Evolutionary conservation across 169 alveolate species (phyloP), one percentile per base, ranked within the genome.

Genomic region (Cryptosporidium felis): DNA sequence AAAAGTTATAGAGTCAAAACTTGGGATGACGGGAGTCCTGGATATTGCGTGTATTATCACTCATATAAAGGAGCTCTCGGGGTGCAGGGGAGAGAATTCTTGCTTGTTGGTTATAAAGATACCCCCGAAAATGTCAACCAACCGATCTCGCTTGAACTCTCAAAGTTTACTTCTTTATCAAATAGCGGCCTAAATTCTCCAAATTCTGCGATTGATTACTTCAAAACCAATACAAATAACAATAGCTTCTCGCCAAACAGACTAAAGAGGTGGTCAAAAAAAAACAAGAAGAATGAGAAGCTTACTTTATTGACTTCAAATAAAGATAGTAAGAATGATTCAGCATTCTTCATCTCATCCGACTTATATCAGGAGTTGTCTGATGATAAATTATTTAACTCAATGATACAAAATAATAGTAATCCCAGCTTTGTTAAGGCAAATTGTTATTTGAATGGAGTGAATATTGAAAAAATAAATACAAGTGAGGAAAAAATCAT

Each of bases 21-120:
- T 36, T 74, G 85, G 85, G 53, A 41, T 53, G 85, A 74, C 26
- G 60, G 45, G 6, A 53, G 34, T 49, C 85, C 85, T 0, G 85
- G 85, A 51, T 74, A 28, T 53, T 74, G 85, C 41, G 38, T 74
- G 8, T 74, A 74, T 41, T 74, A 74, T 74, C 85, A 74, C 56
- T 49, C 85, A 16, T 74, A 74, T 74, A 74, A 49, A 14, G 85
- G 85, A 9, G 49, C 85, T 1, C 16, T 74, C 28, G 85, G 85
- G 10, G 85, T 74, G 18, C 85, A 74, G 23, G 65, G 74, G 8
- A 49, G 85, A 36, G 85, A 74, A 16, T 74, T 74, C 56, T 2
- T 74, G 14, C 26, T 74, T 38, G 18, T 74, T 53, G 85, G 85
- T 18, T 56, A 74, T 53, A 74, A 74, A 34, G 56, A 56, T 74